Evolutionary conservation across 1,284 basidiomycete species (phyloP), one percentile per base, ranked within the genome.

Genomic region (Abortiporus biennis): DNA sequence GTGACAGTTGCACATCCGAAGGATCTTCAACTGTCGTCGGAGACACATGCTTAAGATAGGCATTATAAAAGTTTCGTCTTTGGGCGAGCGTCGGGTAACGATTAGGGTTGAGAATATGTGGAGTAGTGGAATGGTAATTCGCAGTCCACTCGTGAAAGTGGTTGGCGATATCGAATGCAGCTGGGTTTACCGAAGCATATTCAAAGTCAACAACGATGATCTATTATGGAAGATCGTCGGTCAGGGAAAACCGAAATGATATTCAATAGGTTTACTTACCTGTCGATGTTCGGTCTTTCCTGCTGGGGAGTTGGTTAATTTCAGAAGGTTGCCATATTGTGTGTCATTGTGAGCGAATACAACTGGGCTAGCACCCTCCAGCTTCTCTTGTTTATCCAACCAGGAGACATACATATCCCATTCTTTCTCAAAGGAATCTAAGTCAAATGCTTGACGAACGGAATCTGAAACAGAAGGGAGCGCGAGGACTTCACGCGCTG

Each of bases 111-210:
- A 86, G 77, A 42, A 92, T 54, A 51, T 93, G 89, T 35, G 92
- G 86, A 0, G 76, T 78, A 17, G 73, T 59, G 4, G 76, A 73
- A 58, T 90, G 85, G 62, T 96, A 97, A 63, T 95, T 76, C 15
- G 90, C 86, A 21, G 87, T 87, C 92, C 93, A 96, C 65, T 96
- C 93, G 58, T 90, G 83, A 65, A 95, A 96, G 65, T 96, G 92
- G 65, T 96, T 96, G 46, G 87, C 92, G 54, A 97, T 92, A 61
- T 97, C 93, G 64, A 83, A 94, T 2, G 89, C 86, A 2, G 91
- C 80, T 21, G 90, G 81, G 60, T 95, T 96, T 2, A 87, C 85
- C 0, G 83, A 74, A 6, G 92, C 90, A 57, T 96, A 97, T 66
- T 97, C 93, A 59, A 95, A 96, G 64, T 96, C 92, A 49, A 96